A percentile compares a stretch with the other conserved stretches of the same genome.
Evolutionary conservation across 2,329 filamentous ascomycete species (phyloP).

Genomic region (Colletotrichum sp.): DNA sequence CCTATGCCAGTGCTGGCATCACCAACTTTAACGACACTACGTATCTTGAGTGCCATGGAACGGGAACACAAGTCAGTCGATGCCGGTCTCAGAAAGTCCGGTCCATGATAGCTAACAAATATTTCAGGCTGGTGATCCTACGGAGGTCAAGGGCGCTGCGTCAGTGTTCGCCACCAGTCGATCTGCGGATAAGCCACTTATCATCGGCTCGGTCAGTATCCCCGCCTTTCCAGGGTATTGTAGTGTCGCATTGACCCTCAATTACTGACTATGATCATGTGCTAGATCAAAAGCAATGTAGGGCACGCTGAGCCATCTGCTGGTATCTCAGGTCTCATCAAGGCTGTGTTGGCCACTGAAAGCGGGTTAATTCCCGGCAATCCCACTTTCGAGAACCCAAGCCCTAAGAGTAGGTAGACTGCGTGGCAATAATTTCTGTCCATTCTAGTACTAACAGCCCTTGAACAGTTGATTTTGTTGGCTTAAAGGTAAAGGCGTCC

Average conservation of each 20-base stretch:
- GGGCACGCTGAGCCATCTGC: constrained; percentile 34
- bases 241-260: not conserved
- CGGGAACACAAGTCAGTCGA: constrained; percentile 31
- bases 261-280: not conserved
- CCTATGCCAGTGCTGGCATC: constrained; percentile 33
- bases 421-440: not conserved
- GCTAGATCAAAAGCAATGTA: constrained; percentile 34
- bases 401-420: constrained; percentile 38
- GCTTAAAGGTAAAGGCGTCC: not conserved
- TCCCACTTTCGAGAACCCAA: constrained; percentile 29
- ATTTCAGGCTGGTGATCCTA: constrained; percentile 36
- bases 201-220: constrained; percentile 28
- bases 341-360: constrained; percentile 31
- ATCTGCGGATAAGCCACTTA: constrained; percentile 20
- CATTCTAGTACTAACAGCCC: not conserved
- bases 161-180: constrained; percentile 26
- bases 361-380: constrained; percentile 30
- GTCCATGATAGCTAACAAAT: not conserved
- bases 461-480: not conserved
- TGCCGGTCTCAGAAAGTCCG: not conserved
- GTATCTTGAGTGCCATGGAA: constrained; percentile 45
- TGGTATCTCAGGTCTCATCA: constrained; percentile 33
- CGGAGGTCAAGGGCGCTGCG: constrained; percentile 34
- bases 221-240: no score
- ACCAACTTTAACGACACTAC: constrained; percentile 22